phyloP scores from a whole-genome alignment of 495 filamentous ascomycete species.

The Penicillium bialowiezense region DNA sequence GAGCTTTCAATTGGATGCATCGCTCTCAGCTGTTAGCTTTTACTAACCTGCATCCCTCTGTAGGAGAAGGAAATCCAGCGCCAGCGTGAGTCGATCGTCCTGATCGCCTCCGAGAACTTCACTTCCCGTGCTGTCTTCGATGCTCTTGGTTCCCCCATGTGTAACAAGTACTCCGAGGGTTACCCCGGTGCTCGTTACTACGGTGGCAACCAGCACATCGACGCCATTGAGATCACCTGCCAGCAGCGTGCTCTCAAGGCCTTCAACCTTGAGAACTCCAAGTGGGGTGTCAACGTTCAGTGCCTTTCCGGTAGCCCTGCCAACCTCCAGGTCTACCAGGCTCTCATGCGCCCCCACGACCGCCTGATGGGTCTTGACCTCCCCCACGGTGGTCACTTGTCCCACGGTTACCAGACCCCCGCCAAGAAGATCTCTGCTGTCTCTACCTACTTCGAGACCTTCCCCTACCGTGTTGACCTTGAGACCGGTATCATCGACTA shows the following conservation, averaged over 20 bases:
- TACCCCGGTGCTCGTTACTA: constrained; percentile 99
- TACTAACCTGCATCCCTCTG: constrained; percentile 9
- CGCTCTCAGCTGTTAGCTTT: neutral
- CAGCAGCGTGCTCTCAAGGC: constrained; percentile 92
- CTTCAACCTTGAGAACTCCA: constrained; percentile 78
- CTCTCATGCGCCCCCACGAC: constrained; percentile 95
- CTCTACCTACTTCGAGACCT: constrained; percentile 92
- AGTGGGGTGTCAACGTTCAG: constrained; percentile 99
- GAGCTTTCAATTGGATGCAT: neutral
- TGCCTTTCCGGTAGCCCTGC: constrained; percentile 84
- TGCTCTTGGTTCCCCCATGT: constrained; percentile 96
- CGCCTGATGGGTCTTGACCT: constrained; percentile 96
- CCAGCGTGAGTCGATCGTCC: constrained; percentile 95
- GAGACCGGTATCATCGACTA: constrained; percentile 98
- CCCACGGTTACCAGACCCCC: constrained; percentile 96
- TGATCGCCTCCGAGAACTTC: constrained; percentile 99
- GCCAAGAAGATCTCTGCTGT: constrained; percentile 89
- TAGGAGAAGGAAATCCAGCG: constrained; percentile 93
- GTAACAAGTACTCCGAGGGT: constrained; percentile 99
- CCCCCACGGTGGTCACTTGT: constrained; percentile 96
- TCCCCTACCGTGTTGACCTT: constrained; percentile 87
- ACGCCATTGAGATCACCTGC: constrained; percentile 92
- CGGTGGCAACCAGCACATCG: constrained; percentile 98
- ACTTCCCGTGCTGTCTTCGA: constrained; percentile 96
- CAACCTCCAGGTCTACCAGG: constrained; percentile 98